Evolutionary conservation across 306 rosid genomes (phyloP).

Genomic region (Mimosa bimucronata): DNA sequence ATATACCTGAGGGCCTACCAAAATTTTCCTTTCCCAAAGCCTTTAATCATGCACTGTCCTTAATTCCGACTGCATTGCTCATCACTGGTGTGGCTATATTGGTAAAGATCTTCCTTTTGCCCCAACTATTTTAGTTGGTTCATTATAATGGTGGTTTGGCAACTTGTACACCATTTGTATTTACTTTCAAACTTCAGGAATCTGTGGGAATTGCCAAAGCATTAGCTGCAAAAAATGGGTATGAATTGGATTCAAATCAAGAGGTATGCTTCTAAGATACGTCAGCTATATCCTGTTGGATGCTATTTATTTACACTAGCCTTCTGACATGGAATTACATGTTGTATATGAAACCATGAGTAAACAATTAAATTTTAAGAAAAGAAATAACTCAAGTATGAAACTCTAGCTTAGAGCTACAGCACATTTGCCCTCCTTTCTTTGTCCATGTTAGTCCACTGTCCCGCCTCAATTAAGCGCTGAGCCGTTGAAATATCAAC

Average conservation of each 20-base stretch:
- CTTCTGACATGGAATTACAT: background rate
- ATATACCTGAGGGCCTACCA: conserved; percentile 94
- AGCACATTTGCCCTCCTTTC: background rate
- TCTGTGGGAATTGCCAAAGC: conserved; percentile 99
- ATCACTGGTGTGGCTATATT: conserved; percentile 96
- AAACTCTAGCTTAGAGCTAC: background rate
- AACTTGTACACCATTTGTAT: conserved; percentile 28
- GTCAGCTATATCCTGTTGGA: conserved; percentile 19
- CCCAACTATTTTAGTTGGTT: conserved; percentile 19
- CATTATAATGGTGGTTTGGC: conserved; percentile 9
- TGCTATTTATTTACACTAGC: background rate
- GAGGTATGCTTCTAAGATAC: conserved; percentile 68
- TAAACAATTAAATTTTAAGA: background rate
- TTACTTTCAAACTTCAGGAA: conserved; percentile 60
- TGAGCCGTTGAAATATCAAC: background rate
- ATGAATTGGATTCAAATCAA: conserved; percentile 97
- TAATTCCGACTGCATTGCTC: conserved; percentile 91
- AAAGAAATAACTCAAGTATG: background rate
- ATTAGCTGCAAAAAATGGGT: conserved; percentile 95
- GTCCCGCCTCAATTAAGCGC: background rate
- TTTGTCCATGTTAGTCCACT: background rate
- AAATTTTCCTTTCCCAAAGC: conserved; percentile 80
- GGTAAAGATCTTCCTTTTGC: conserved; percentile 59
- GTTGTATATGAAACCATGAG: background rate
- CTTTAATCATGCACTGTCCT: conserved; percentile 65